These are phyloP conservation scores for Exophiala viscosa DNA, from an alignment of 2,329 filamentous ascomycete species.

Conservation along the genomic window DNA sequence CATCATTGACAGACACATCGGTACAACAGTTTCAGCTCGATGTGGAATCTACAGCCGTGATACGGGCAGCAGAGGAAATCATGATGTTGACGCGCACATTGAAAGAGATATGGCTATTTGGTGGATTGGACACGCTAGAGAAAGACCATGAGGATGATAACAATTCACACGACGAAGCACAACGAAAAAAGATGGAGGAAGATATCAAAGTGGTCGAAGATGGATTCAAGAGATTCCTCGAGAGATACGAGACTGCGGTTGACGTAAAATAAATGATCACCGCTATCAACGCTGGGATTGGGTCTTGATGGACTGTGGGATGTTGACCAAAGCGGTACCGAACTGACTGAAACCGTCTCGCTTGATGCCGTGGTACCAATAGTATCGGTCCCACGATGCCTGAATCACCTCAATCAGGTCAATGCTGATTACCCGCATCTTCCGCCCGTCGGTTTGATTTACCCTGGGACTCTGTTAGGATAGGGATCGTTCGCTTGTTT, in stretches of 20 bases:
- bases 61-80: slow-evolving; percentile 60
- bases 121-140: slow-evolving; percentile 57
- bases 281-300: neutral
- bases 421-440: too few relatives aligned
- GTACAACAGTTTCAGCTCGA: slow-evolving; percentile 57
- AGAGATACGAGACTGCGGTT: slow-evolving; percentile 18
- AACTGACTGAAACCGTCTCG: too few relatives aligned
- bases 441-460: too few relatives aligned
- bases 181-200: slow-evolving; percentile 41
- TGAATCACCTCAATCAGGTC: too few relatives aligned
- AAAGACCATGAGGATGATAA: slow-evolving; percentile 37
- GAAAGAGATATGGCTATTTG: slow-evolving; percentile 66
- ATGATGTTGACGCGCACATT: slow-evolving; percentile 58
- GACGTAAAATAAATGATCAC: slow-evolving; percentile 1
- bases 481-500: too few relatives aligned
- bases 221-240: slow-evolving; percentile 21
- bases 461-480: too few relatives aligned
- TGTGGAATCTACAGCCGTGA: slow-evolving; percentile 50
- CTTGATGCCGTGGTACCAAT: too few relatives aligned
- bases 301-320: too few relatives aligned
- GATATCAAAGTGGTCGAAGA: slow-evolving; percentile 43
- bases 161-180: slow-evolving; percentile 40
- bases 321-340: too few relatives aligned
- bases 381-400: too few relatives aligned
- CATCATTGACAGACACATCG: slow-evolving; percentile 49